Evolutionary conservation across 306 rosid genomes (phyloP).

Genomic region (Gleditsia sinensis): DNA sequence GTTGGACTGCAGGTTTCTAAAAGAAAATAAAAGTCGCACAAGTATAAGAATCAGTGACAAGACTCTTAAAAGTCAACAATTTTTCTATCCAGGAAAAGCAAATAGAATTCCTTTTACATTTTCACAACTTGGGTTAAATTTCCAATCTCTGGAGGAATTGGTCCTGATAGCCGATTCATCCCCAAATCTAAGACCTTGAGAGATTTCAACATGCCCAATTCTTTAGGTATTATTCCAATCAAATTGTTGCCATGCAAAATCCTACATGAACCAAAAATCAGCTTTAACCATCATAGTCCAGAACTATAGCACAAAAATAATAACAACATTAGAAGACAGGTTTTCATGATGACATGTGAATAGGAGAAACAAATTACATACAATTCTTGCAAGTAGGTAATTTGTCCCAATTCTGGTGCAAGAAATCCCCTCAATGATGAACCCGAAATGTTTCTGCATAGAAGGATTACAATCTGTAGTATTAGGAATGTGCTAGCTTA

Average conservation of each 20-base stretch:
- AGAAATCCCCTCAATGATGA: constrained; percentile 76
- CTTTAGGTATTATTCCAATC: constrained; percentile 83
- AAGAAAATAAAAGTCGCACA: constrained; percentile 31
- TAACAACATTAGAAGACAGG: neutral
- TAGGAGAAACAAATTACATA: constrained; percentile 41
- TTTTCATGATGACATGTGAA: neutral
- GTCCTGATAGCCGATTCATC: constrained; percentile 77
- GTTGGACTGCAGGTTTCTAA: constrained; percentile 84
- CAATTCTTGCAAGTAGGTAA: constrained; percentile 79
- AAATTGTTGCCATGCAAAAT: constrained; percentile 79
- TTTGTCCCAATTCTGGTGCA: constrained; percentile 76
- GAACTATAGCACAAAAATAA: neutral
- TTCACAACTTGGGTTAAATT: constrained; percentile 57
- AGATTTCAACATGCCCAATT: constrained; percentile 66
- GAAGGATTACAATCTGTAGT: constrained; percentile 33
- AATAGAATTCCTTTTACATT: constrained; percentile 57
- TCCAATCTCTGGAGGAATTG: constrained; percentile 84
- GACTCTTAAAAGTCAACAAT: constrained; percentile 8
- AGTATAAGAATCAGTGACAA: constrained; percentile 15
- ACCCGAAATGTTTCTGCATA: constrained; percentile 82
- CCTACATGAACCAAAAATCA: constrained; percentile 48
- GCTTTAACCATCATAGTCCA: constrained; percentile 29
- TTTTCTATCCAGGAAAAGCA: neutral
- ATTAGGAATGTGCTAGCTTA: constrained; percentile 29
- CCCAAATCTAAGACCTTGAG: constrained; percentile 88